Percentiles rank a stretch among this genome's conserved stretches.
Conservation (phyloP, 2,329 filamentous ascomycete species). For the Talaromyces sp. region DNA sequence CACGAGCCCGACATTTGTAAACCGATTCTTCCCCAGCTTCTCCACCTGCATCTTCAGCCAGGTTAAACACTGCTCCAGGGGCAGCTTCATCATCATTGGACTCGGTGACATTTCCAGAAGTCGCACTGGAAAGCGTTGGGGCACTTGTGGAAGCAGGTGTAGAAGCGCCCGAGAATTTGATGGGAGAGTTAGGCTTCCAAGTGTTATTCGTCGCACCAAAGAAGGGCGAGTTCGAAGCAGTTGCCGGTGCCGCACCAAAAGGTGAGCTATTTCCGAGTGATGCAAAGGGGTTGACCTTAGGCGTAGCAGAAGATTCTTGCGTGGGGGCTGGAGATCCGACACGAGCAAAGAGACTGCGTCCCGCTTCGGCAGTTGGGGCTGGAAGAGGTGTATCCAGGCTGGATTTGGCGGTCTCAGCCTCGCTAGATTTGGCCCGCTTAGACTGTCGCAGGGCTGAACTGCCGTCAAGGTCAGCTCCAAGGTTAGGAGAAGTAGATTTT, state of each 20-base stretch:
- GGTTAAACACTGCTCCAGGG: conserved; percentile 61
- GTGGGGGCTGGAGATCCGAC: conserved; percentile 25
- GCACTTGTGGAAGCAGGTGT: conserved; percentile 1
- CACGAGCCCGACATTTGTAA: conserved; percentile 72
- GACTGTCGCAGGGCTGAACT: conserved; percentile 17
- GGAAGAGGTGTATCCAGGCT: conserved; percentile 14
- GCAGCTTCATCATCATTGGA: conserved; percentile 39
- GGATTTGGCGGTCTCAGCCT: conserved; percentile 14
- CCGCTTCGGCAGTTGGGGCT: conserved; percentile 22
- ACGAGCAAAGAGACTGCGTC: conserved; percentile 41
- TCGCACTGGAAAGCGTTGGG: background rate
- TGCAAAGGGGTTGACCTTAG: conserved; percentile 26
- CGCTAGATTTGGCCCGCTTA: conserved; percentile 25
- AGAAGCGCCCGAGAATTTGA: conserved; percentile 49
- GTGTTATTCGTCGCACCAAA: conserved; percentile 42
- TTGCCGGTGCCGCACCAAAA: conserved; percentile 22
- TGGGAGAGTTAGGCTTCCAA: conserved; percentile 51
- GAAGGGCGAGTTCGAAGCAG: background rate
- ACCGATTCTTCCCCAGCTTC: conserved; percentile 73
- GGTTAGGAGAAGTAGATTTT: conserved; percentile 24
- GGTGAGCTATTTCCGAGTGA: background rate
- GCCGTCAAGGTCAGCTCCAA: conserved; percentile 21
- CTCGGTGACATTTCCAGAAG: conserved; percentile 30
- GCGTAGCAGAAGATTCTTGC: conserved; percentile 12
- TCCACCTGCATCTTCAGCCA: conserved; percentile 67